A percentile compares a stretch with the other conserved stretches of the same genome.
Evolutionary conservation across 163 green algal species (phyloP).

Genomic region (Chlamydomonas reinhardtii): DNA sequence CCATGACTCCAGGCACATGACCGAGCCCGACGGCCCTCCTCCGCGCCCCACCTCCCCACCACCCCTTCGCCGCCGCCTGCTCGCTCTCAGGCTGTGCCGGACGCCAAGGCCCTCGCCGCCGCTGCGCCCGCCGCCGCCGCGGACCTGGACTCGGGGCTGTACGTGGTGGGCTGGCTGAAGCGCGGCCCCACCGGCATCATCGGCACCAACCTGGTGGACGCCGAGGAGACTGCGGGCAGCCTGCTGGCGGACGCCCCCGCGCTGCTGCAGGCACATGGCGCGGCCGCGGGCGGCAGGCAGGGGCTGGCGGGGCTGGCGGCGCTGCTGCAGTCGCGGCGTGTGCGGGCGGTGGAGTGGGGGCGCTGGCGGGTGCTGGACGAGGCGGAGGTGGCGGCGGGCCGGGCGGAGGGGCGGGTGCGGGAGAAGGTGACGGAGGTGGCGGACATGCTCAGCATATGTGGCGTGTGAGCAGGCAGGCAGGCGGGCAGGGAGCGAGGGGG

Average conservation of each 20-base stretch:
- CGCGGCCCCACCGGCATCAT: constrained; percentile 94
- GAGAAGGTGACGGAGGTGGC: constrained; percentile 73
- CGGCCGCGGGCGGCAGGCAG: background rate
- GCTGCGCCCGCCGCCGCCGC: background rate
- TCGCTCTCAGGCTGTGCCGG: background rate
- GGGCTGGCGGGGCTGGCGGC: constrained; percentile 30
- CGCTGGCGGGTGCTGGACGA: constrained; percentile 78
- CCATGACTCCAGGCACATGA: background rate
- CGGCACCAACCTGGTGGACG: constrained; percentile 91
- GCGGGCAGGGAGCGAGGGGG: too few species aligned
- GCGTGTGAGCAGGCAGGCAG: background rate
- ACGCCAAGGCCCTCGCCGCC: background rate
- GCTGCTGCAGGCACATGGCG: background rate
- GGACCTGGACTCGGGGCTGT: constrained; percentile 74
- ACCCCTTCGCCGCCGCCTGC: too few species aligned
- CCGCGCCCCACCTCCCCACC: too few species aligned
- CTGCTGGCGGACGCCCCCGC: constrained; percentile 21
- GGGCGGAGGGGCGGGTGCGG: constrained; percentile 66
- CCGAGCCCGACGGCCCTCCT: too few species aligned
- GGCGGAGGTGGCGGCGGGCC: constrained; percentile 69
- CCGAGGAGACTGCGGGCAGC: constrained; percentile 82
- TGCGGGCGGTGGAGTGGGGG: constrained; percentile 61
- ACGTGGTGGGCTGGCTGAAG: constrained; percentile 92
- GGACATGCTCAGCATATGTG: constrained; percentile 59
- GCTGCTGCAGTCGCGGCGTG: constrained; percentile 47